These are phyloP conservation scores for Pseudogymnoascus verrucosus DNA, from an alignment of 2,329 filamentous ascomycete genomes.

Conservation along the genomic window DNA sequence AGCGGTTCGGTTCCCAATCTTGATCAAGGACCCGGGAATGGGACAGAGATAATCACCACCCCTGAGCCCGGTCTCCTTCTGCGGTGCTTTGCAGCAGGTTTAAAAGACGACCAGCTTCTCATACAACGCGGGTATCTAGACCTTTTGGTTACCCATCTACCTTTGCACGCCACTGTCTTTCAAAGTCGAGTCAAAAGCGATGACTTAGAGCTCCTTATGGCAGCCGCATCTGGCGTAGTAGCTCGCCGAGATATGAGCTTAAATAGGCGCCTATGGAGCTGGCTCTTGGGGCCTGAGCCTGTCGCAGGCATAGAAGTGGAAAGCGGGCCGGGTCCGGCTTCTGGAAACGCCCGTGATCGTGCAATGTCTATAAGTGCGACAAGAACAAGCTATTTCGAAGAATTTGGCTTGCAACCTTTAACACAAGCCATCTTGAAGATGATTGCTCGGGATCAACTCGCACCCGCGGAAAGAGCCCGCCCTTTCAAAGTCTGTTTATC, in stretches of 20 bases:
- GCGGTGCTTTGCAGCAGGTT: conserved; percentile 83
- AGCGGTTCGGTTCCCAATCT: neutral
- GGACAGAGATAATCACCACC: conserved; percentile 58
- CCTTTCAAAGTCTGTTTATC: conserved; percentile 91
- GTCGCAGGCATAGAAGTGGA: conserved; percentile 39
- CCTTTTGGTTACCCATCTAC: conserved; percentile 80
- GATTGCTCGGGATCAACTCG: conserved; percentile 49
- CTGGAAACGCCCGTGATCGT: conserved; percentile 21
- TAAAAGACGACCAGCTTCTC: conserved; percentile 78
- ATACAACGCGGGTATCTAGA: conserved; percentile 94
- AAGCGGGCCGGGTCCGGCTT: conserved; percentile 37
- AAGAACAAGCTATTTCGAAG: conserved; percentile 74
- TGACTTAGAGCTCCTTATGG: conserved; percentile 75
- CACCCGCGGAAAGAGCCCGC: conserved; percentile 62
- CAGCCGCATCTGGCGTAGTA: conserved; percentile 80
- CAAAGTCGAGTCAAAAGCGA: conserved; percentile 63
- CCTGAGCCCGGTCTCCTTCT: conserved; percentile 88
- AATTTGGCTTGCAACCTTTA: conserved; percentile 66
- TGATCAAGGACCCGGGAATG: conserved; percentile 20
- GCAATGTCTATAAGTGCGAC: conserved; percentile 32
- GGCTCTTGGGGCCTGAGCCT: conserved; percentile 78
- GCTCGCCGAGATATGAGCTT: conserved; percentile 91
- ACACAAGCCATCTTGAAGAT: conserved; percentile 68
- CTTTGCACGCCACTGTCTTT: conserved; percentile 72
- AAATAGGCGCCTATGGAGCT: conserved; percentile 89